Evolutionary conservation across 108 stramenopile species (phyloP).

Genomic region (Stephanodiscus minutulus): DNA sequence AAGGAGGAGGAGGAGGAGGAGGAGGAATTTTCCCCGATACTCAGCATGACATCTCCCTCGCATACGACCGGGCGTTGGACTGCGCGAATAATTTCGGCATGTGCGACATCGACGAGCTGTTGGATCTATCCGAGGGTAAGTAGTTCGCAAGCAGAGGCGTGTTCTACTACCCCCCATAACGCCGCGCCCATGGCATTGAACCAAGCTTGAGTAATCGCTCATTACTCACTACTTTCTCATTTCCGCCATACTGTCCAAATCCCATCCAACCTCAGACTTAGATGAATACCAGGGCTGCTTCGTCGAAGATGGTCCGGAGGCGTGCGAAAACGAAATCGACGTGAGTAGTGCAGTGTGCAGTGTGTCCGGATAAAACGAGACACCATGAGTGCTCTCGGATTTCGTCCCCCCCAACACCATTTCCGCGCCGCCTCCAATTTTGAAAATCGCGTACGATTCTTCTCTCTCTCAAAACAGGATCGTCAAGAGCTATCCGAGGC

Average conservation of each 20-base stretch:
- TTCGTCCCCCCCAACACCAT: not conserved
- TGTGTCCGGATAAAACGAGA: not conserved
- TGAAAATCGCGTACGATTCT: not conserved
- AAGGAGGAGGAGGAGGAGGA: no score
- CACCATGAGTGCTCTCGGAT: not conserved
- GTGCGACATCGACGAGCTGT: conserved; percentile 45
- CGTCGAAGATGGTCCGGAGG: conserved; percentile 11
- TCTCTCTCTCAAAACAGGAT: no score
- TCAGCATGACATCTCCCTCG: conserved; percentile 6
- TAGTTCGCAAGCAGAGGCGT: not conserved
- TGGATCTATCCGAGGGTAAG: conserved; percentile 42
- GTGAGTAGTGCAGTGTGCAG: no score
- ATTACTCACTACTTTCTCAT: not conserved
- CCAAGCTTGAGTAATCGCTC: not conserved
- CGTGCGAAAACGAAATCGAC: not conserved
- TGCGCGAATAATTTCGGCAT: conserved; percentile 43
- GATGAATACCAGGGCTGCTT: conserved; percentile 28
- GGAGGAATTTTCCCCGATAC: not conserved
- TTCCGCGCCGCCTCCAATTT: not conserved
- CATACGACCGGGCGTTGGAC: conserved; percentile 38
- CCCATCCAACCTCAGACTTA: conserved; percentile 17
- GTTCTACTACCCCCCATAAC: no score
- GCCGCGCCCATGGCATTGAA: not conserved
- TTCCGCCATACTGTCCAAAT: not conserved
- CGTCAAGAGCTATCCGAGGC: conserved; percentile 14